Conservation (phyloP, 768 basidiomycete genomes). For the Auricularia sp. region DNA sequence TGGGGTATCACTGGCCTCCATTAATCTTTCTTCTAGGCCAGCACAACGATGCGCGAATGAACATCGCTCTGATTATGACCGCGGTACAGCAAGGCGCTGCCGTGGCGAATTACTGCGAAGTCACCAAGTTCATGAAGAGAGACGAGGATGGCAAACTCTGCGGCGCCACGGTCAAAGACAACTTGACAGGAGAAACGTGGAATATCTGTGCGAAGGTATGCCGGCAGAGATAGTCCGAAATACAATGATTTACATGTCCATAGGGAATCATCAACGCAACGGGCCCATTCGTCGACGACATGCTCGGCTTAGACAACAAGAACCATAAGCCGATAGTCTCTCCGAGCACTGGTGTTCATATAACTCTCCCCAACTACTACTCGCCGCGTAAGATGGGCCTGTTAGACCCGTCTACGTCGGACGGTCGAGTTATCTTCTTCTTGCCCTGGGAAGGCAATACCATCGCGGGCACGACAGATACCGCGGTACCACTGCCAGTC, state of each 20-base stretch:
- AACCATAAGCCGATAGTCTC: slow-evolving; percentile 79
- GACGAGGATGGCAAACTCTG: slow-evolving; percentile 48
- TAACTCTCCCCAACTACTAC: slow-evolving; percentile 95
- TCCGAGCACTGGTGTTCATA: slow-evolving; percentile 87
- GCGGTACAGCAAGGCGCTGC: slow-evolving; percentile 86
- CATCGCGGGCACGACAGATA: slow-evolving; percentile 94
- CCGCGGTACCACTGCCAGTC: slow-evolving; percentile 48
- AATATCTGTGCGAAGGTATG: slow-evolving; percentile 68
- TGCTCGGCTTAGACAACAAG: slow-evolving; percentile 73
- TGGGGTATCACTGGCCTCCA: background rate
- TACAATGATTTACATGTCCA: background rate
- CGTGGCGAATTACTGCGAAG: slow-evolving; percentile 84
- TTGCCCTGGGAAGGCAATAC: slow-evolving; percentile 97
- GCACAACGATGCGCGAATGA: slow-evolving; percentile 98
- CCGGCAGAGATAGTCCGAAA: too few species aligned
- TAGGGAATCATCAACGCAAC: slow-evolving; percentile 95
- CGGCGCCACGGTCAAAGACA: slow-evolving; percentile 72
- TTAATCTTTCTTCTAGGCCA: slow-evolving; percentile 45
- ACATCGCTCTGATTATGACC: slow-evolving; percentile 87
- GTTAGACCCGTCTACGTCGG: slow-evolving; percentile 88
- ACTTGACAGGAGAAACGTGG: slow-evolving; percentile 74
- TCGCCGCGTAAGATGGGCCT: slow-evolving; percentile 92
- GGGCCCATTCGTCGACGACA: slow-evolving; percentile 82
- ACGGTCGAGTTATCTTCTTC: slow-evolving; percentile 98
- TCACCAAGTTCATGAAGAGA: slow-evolving; percentile 62